Evolutionary conservation across 441 rosid genomes (phyloP).

Genomic region (Mallotus japonicus): DNA sequence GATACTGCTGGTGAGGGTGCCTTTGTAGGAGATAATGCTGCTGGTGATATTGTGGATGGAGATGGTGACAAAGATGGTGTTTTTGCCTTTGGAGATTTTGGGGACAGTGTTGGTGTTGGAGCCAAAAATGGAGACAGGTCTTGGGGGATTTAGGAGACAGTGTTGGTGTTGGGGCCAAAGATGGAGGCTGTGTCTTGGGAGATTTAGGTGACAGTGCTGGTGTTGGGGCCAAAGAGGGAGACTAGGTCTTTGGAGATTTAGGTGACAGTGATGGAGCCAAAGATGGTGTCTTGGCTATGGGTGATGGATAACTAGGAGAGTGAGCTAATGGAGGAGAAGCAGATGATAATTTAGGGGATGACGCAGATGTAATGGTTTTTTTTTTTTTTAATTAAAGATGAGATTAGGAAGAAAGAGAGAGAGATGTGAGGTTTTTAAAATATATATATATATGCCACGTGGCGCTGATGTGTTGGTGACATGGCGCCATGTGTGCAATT

Average conservation of each 20-base stretch:
- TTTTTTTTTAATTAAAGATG: too few species aligned
- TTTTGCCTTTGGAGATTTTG: too few species aligned
- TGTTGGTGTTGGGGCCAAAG: not conserved
- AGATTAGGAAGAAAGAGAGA: too few species aligned
- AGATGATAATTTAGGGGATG: not conserved
- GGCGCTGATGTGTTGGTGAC: too few species aligned
- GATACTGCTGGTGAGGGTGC: constrained; percentile 14
- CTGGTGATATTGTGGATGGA: constrained; percentile 2
- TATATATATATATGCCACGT: too few species aligned
- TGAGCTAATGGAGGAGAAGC: not conserved
- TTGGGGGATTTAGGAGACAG: constrained; percentile 1
- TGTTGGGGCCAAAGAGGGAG: not conserved
- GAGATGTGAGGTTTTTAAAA: too few species aligned
- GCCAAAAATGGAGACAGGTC: constrained; percentile 13
- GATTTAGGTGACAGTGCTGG: not conserved
- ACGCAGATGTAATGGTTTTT: too few species aligned
- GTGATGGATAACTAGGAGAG: constrained; percentile 5
- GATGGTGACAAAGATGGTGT: too few species aligned
- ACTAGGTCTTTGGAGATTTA: not conserved
- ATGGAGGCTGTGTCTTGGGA: constrained; percentile 9
- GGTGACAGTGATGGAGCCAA: constrained; percentile 2
- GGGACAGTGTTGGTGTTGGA: not conserved
- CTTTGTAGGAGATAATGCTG: not conserved
- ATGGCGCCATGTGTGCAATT: too few species aligned
- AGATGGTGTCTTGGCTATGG: constrained; percentile 8